A percentile compares a stretch with the other conserved stretches of the same genome.
Evolutionary conservation across 2,329 filamentous ascomycete genomes (phyloP).

Genomic region (Venturiaceae sp.): DNA sequence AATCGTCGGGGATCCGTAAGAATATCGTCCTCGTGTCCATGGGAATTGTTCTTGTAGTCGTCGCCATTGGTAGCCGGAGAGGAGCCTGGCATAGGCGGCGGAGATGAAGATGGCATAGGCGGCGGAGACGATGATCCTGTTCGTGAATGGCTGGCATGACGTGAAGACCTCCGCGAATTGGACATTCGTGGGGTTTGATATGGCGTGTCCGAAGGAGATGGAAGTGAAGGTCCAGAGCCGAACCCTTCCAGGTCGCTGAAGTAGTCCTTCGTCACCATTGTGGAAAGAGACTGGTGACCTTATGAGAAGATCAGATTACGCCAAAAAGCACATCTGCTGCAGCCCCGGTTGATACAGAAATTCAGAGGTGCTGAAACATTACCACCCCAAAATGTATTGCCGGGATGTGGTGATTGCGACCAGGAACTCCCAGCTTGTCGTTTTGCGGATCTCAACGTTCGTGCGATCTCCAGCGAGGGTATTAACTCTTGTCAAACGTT

Average conservation of each 20-base stretch:
- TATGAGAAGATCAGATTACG: neutral
- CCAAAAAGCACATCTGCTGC: neutral
- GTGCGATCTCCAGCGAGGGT: neutral
- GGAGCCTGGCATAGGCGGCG: slow-evolving; percentile 22
- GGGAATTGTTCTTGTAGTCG: slow-evolving; percentile 36
- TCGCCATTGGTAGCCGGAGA: slow-evolving; percentile 5
- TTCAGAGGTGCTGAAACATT: neutral
- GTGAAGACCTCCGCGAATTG: slow-evolving; percentile 54
- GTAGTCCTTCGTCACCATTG: slow-evolving; percentile 26
- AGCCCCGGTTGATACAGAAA: neutral
- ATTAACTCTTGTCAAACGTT: neutral
- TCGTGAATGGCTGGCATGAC: slow-evolving; percentile 37
- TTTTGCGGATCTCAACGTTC: neutral
- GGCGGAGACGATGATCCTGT: slow-evolving; percentile 48
- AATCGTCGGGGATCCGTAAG: slow-evolving; percentile 85
- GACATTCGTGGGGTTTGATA: slow-evolving; percentile 51
- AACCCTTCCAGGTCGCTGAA: slow-evolving; percentile 35
- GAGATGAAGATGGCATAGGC: slow-evolving; percentile 52
- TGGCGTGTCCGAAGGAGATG: slow-evolving; percentile 62
- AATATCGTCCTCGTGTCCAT: slow-evolving; percentile 51
- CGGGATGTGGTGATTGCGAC: neutral
- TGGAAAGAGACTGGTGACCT: neutral
- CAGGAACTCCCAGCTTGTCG: neutral
- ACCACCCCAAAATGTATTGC: neutral
- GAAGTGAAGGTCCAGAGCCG: slow-evolving; percentile 42